phyloP scores from a whole-genome alignment of 2,329 filamentous ascomycete species.

The Eutypella sp. region DNA sequence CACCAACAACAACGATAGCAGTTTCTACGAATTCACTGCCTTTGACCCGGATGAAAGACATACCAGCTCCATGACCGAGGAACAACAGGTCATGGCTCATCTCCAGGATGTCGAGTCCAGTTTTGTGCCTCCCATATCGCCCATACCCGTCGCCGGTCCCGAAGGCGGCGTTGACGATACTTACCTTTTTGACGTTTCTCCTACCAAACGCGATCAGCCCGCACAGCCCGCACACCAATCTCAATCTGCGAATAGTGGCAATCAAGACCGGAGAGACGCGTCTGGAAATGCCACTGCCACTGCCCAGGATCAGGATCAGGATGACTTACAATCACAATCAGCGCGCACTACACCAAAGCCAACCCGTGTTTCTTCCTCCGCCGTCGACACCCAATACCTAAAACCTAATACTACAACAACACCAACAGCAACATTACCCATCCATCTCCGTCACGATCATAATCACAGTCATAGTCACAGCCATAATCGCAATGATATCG shows the following conservation, averaged over 20 bases:
- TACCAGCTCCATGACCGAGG: constrained; percentile 47
- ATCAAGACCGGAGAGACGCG: no score
- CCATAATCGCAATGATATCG: no score
- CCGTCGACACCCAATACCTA: no score
- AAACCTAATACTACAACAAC: no score
- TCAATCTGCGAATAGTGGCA: neutral
- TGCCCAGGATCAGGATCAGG: neutral
- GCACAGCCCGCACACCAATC: no score
- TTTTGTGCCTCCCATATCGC: constrained; percentile 55
- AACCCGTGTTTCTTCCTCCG: no score
- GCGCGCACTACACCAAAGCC: neutral
- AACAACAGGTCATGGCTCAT: constrained; percentile 48
- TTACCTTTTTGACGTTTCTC: constrained; percentile 50
- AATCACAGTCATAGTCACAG: no score
- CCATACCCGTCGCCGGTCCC: constrained; percentile 40
- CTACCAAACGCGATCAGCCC: constrained; percentile 20
- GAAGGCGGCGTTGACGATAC: constrained; percentile 52
- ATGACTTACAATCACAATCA: no score
- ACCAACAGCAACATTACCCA: neutral
- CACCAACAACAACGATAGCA: constrained; percentile 19
- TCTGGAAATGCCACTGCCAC: neutral
- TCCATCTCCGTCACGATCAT: neutral
- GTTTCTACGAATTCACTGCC: constrained; percentile 23
- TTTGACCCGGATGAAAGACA: constrained; percentile 29
- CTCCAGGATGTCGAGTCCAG: constrained; percentile 62